These are phyloP conservation scores for Arxiozyma telluris DNA, from an alignment of 1,139 yeast species.

Conservation along the genomic window DNA sequence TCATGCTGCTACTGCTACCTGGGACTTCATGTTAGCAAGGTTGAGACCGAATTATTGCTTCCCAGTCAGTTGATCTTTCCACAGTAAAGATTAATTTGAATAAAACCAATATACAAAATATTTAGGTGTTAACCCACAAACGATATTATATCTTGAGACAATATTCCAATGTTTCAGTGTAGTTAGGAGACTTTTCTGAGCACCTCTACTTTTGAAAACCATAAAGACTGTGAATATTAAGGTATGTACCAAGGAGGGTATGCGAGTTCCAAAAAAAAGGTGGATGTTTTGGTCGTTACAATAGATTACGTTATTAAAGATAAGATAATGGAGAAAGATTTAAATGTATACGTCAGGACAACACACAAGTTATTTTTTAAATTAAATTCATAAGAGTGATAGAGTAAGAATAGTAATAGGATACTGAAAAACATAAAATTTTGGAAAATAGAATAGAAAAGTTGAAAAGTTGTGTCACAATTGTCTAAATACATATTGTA, in stretches of 20 bases:
- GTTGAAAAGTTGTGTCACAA: not conserved
- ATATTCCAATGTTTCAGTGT: not conserved
- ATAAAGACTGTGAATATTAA: slow-evolving; percentile 16
- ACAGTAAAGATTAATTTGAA: too few species aligned
- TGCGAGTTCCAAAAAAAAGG: not conserved
- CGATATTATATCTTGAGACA: too few species aligned
- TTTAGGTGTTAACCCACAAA: not conserved
- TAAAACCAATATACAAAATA: too few species aligned
- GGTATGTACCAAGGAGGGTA: slow-evolving; percentile 13
- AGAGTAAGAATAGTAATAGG: not conserved
- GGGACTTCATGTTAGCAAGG: not conserved
- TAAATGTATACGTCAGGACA: too few species aligned
- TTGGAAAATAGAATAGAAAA: not conserved
- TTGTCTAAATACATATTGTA: not conserved
- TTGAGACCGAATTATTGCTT: not conserved
- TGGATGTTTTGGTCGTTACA: not conserved
- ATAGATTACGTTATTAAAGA: not conserved
- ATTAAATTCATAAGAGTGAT: not conserved
- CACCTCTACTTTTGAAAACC: not conserved
- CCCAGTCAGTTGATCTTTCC: not conserved
- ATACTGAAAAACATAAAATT: too few species aligned
- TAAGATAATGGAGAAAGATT: not conserved
- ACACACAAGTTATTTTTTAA: too few species aligned
- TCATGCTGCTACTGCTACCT: not conserved
- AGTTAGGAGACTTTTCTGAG: not conserved